Percentiles rank a stretch among this genome's conserved stretches.
Conservation (phyloP, 179 eudicot species). For the Beta macrorhiza region DNA sequence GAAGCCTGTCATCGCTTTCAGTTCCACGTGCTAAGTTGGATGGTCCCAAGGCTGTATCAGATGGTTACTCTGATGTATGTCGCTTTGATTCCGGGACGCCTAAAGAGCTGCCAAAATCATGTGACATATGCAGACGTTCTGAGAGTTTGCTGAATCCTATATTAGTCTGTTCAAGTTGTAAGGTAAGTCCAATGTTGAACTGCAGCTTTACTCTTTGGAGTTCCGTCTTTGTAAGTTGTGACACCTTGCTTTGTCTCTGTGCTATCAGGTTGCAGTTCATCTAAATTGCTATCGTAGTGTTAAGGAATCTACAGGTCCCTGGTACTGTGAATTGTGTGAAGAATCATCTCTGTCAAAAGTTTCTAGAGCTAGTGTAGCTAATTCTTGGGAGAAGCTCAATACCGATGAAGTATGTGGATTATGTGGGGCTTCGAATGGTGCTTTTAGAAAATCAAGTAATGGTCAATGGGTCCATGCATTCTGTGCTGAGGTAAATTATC, state of each 20-base stretch:
- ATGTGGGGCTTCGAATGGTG: slow-evolving; percentile 82
- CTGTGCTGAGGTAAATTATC: slow-evolving; percentile 80
- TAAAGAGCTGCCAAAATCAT: slow-evolving; percentile 56
- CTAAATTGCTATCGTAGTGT: slow-evolving; percentile 82
- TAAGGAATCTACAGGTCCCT: slow-evolving; percentile 77
- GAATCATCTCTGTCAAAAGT: slow-evolving; percentile 50
- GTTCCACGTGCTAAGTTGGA: slow-evolving; percentile 61
- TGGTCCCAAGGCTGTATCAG: slow-evolving; percentile 44
- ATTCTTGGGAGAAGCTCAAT: slow-evolving; percentile 46
- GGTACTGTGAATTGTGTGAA: slow-evolving; percentile 96
- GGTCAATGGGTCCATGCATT: slow-evolving; percentile 96
- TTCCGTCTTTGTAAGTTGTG: background rate
- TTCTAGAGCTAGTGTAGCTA: slow-evolving; percentile 36
- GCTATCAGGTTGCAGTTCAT: slow-evolving; percentile 84
- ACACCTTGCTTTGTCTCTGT: slow-evolving; percentile 22
- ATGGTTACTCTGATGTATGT: slow-evolving; percentile 47
- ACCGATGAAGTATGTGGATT: slow-evolving; percentile 70
- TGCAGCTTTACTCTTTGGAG: background rate
- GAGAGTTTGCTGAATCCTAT: slow-evolving; percentile 80
- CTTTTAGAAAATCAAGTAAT: slow-evolving; percentile 80
- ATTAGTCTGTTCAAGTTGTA: slow-evolving; percentile 85
- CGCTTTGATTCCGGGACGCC: slow-evolving; percentile 42
- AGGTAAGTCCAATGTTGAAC: slow-evolving; percentile 46
- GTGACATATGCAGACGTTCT: slow-evolving; percentile 80
- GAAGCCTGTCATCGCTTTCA: slow-evolving; percentile 38